Percentiles rank a stretch among this genome's conserved stretches.
phyloP scores from a whole-genome alignment of 176 grass and related monocot species.

The Lolium rigidum region DNA sequence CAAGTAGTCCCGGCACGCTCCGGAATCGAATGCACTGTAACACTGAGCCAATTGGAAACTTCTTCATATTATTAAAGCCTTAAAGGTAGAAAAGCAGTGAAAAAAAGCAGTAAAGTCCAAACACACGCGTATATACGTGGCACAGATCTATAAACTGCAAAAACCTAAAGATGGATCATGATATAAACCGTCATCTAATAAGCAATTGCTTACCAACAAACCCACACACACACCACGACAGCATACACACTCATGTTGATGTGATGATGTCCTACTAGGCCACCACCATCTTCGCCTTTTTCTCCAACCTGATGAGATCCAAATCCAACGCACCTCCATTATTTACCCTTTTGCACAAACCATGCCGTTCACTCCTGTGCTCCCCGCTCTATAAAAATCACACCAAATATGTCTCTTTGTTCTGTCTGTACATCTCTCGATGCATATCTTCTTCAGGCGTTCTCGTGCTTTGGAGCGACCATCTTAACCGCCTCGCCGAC shows the following conservation, averaged over 20 bases:
- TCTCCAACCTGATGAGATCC: constrained; percentile 3
- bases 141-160: background rate
- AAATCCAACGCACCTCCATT: constrained; percentile 28
- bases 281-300: constrained; percentile 14
- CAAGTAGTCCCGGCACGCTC: background rate
- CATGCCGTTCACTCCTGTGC: background rate
- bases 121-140: background rate
- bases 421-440: background rate
- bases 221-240: background rate
- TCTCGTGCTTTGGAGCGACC: constrained; percentile 55
- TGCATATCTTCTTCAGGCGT: constrained; percentile 48
- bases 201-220: constrained; percentile 1
- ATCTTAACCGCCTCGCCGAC: constrained; percentile 67
- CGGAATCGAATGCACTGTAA: background rate
- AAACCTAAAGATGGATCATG: background rate
- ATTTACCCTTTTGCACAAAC: constrained; percentile 23
- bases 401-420: background rate
- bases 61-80: background rate
- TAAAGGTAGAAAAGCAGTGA: background rate
- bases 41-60: background rate
- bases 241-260: background rate
- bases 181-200: background rate
- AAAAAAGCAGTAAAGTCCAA: background rate
- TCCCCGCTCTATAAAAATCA: constrained; percentile 30
- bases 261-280: background rate